Percentiles rank a stretch among this genome's conserved stretches.
These are phyloP conservation scores for Talaromyces funiculosus DNA, from an alignment of 2,329 filamentous ascomycete genomes.

Conservation along the genomic window DNA sequence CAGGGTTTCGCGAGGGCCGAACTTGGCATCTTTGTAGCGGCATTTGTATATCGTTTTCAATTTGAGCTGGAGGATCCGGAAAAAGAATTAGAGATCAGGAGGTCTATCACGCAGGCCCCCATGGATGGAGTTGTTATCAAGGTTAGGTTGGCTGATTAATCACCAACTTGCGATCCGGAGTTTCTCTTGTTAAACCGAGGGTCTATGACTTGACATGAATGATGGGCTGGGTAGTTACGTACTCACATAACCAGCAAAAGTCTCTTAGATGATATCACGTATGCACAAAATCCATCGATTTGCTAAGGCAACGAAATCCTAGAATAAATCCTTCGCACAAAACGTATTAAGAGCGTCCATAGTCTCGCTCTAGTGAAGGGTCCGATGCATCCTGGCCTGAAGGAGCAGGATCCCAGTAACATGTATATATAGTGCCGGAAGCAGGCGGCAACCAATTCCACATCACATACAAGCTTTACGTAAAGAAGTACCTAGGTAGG, in stretches of 20 bases:
- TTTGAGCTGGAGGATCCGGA: constrained; percentile 59
- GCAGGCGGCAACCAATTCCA: no score
- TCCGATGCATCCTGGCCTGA: no score
- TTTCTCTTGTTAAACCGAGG: no score
- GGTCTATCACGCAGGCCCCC: constrained; percentile 66
- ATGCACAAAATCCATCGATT: background rate
- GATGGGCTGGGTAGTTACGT: background rate
- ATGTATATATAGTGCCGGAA: no score
- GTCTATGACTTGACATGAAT: no score
- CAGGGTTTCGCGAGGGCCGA: constrained; percentile 55
- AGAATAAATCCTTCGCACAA: no score
- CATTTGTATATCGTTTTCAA: constrained; percentile 68
- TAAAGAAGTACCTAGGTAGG: no score
- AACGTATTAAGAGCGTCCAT: no score
- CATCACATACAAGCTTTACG: no score
- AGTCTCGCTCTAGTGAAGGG: no score
- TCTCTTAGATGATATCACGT: background rate
- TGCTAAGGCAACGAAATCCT: background rate
- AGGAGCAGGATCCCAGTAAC: no score
- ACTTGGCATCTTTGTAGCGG: constrained; percentile 75
- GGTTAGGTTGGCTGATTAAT: constrained; percentile 52
- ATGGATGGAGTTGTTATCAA: constrained; percentile 65
- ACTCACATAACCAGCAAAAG: no score
- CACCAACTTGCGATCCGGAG: background rate
- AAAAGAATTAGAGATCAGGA: constrained; percentile 59